Evolutionary conservation across 2,329 filamentous ascomycete species (phyloP), one percentile per base, ranked within the genome.

Genomic region (Onygenales sp.): DNA sequence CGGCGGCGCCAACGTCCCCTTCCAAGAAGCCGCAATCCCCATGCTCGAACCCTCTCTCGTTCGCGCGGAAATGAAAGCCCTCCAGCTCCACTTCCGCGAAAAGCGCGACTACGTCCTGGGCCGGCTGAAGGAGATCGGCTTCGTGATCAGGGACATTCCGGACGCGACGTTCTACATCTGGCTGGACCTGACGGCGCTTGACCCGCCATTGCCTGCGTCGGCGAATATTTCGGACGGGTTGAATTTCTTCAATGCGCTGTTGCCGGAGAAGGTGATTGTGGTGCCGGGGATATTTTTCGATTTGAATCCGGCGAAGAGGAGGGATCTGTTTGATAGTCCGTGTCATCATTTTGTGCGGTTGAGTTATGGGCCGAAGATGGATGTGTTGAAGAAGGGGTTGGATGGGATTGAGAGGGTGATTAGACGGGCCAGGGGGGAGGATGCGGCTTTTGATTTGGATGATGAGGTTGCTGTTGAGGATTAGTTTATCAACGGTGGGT

Each of bases 231-330:
- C 87, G 55, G 92, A 97, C 68, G 92, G 92, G 7, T 76, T 97
- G 64, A 95, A 95, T 75, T 97, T 97, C 80, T 96, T 97, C 82
- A 84, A 93, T 69, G 90, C 90, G 33, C 93, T 93, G 66, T 76
- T 97, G 44, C 83, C 87, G 65, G 90, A 96, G 77, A 94, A 94
- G 78, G 89, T 94, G 60, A 96, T 96, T 65, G 90, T 96, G 14
- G 92, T 97, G 4, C 92, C 92, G 0, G 92, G 92, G 56, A 97
- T 97, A 70, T 97, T 97, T 80, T 97, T 97, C 69, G 92, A 97
- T 65, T 73, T 97, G 59, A 97, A 97, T 75, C 92, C 92, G 3
- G 86, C 87, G 38, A 86, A 89, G 69, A 81, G 92, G 59, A 80
- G 92, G 67, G 92, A 97, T 70, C 72, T 97, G 61, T 97, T 97